These are phyloP conservation scores for Amniculicola lignicola DNA, from an alignment of 495 filamentous ascomycete species.

Conservation along the genomic window DNA sequence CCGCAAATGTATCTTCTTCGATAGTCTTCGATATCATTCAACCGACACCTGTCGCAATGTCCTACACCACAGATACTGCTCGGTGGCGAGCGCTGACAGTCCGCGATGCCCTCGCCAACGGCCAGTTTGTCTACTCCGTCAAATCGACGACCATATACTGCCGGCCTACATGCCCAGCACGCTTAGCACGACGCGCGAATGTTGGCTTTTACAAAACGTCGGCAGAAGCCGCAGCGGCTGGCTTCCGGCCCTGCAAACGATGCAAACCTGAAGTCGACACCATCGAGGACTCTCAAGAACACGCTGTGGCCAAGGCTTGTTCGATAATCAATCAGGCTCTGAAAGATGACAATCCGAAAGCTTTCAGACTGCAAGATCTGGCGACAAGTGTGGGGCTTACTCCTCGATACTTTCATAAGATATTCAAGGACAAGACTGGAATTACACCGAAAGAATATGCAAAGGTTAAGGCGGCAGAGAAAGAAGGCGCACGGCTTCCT, in stretches of 20 bases:
- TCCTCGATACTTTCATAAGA: constrained; percentile 60
- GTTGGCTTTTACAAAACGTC: constrained; percentile 57
- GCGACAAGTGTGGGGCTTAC: constrained; percentile 55
- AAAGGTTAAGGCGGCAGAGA: neutral
- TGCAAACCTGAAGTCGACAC: constrained; percentile 53
- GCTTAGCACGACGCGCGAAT: constrained; percentile 61
- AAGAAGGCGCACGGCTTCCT: neutral
- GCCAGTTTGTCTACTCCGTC: constrained; percentile 60
- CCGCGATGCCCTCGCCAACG: constrained; percentile 51
- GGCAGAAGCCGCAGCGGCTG: constrained; percentile 53
- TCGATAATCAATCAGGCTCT: constrained; percentile 25
- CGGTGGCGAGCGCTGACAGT: constrained; percentile 58
- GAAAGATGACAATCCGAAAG: constrained; percentile 32
- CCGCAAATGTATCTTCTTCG: neutral
- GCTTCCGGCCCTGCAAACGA: constrained; percentile 62
- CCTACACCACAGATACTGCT: constrained; percentile 37
- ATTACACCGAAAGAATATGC: constrained; percentile 59
- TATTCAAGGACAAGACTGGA: constrained; percentile 59
- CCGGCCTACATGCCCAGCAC: constrained; percentile 57
- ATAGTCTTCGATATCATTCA: neutral
- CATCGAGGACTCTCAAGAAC: constrained; percentile 45
- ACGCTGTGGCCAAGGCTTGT: constrained; percentile 50
- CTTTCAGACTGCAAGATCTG: constrained; percentile 50
- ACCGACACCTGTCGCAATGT: constrained; percentile 11
- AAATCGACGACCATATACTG: constrained; percentile 64